Conservation (phyloP, 768 basidiomycete genomes). For the Mrakia blollopis region DNA sequence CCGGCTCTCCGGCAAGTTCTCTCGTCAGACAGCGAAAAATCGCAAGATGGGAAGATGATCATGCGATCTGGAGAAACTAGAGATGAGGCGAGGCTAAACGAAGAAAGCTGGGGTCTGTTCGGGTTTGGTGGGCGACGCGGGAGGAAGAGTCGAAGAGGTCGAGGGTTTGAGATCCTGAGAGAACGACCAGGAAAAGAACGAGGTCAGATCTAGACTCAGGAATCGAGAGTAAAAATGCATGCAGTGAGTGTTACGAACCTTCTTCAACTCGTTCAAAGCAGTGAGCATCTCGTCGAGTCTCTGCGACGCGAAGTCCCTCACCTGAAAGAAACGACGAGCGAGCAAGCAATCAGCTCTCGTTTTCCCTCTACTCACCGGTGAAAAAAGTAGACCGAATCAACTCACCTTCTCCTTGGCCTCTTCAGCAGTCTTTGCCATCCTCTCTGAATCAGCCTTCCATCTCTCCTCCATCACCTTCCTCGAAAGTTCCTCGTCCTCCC, state of each 20-base stretch:
- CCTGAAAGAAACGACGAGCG: background rate
- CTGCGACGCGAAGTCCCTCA: background rate
- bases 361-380: background rate
- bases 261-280: background rate
- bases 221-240: background rate
- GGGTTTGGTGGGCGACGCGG: too few species aligned
- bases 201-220: too few species aligned
- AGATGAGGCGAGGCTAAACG: too few species aligned
- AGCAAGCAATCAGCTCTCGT: background rate
- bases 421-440: background rate
- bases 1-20: too few species aligned
- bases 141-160: too few species aligned
- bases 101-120: too few species aligned
- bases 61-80: too few species aligned
- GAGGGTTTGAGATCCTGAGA: too few species aligned
- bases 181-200: too few species aligned
- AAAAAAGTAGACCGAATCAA: background rate
- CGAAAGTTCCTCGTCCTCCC: background rate
- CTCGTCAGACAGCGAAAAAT: too few species aligned
- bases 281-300: background rate
- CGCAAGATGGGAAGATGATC: too few species aligned
- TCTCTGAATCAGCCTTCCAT: background rate
- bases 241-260: background rate
- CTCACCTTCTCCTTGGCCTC: conserved; percentile 5
- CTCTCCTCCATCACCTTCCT: background rate